Base-by-base conservation (phyloP, 164 flowering plant species). In the Aristolochia fimbriata region DNA sequence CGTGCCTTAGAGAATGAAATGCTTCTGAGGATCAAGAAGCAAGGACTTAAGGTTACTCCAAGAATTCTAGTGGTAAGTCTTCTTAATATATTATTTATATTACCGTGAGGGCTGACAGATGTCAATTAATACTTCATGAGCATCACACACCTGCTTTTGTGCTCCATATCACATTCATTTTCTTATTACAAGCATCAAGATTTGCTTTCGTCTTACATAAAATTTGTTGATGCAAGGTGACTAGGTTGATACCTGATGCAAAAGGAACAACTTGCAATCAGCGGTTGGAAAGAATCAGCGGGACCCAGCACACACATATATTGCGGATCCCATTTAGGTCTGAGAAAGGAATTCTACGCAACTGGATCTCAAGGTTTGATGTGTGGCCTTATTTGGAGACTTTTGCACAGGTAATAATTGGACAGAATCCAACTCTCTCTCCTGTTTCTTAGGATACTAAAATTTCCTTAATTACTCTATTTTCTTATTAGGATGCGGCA, bases 341-440 rank as follows among this genome's bases (percentile, higher is more conserved):
- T 23, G 89, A 90, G 51, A 76, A 85, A 37, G 99, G 99, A 49
- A 76, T 93, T 73, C 93, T 93, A 57, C 90, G 76, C 46, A 73
- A 93, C 67, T 93, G 99, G 99, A 85, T 93, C 54, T 93, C 99
- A 64, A 83, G 99, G 70, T 93, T 93, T 69, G 99, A 93, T 68
- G 88, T 93, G 16, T 93, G 99, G 99, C 99, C 99, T 59, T 93
- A 93, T 60, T 74, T 90, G 58, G 99, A 93, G 85, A 80, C 77
- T 14, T 93, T 78, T 74, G 64, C 97, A 17, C 76, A 81, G 97
- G 98, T 90, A 82, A 66, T 43, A 6, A 58, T n/a, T 55, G 7
- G 50, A 15, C 30, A 53, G 24, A 4, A 19, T 16, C 51, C 20
- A 19, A 8, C 14, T 20, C 41, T 16, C 43, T 62, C 19, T 16